Base-by-base conservation (phyloP, 306 rosid species). In the Benincasa hispida region DNA sequence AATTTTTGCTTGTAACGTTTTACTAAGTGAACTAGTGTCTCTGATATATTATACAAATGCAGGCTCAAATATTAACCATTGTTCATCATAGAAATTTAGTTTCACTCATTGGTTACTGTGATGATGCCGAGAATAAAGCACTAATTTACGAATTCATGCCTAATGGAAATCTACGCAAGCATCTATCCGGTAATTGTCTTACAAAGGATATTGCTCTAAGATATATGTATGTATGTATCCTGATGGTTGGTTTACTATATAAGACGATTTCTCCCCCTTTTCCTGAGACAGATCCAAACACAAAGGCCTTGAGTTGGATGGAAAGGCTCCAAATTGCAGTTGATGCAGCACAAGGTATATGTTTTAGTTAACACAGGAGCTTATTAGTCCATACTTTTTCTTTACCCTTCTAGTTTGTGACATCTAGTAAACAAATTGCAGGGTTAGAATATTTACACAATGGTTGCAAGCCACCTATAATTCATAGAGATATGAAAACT, bases 41-140 rank as follows among this genome's bases (percentile, higher is more conserved):
- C 19, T 59, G 30, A 57, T 30, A 12, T 11, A 30, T 19, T 28
- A 17, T 41, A 19, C 8, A 37, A 19, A 35, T 59, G 80, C 78
- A 82, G 82, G 78, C 82, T 4, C 69, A 45, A 59, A 76, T 76
- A 7, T 54, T 82, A 72, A 63, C 76, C 30, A 55, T 57, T 6
- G 65, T 65, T 74, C 73, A 78, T 82, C 82, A 82, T 37, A 62
- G 47, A 63, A 77, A 82, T 51, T 41, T 81, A 78, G 84, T 81
- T 39, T 77, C 84, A 41, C 75, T 72, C 24, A 56, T 81, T 61
- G 81, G 84, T 18, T 77, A 77, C 24, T 77, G 75, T 37, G 75
- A 81, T 61, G 84, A 77, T 19, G 60, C 58, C 5, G 75, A 77
- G 9, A 53, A 55, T 6, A 77, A 35, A 60, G 81, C 81, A 0